A percentile compares a stretch with the other conserved stretches of the same genome.
Conservation (phyloP, 192 early-diverging fungal species). For the Coemansia sp. region DNA sequence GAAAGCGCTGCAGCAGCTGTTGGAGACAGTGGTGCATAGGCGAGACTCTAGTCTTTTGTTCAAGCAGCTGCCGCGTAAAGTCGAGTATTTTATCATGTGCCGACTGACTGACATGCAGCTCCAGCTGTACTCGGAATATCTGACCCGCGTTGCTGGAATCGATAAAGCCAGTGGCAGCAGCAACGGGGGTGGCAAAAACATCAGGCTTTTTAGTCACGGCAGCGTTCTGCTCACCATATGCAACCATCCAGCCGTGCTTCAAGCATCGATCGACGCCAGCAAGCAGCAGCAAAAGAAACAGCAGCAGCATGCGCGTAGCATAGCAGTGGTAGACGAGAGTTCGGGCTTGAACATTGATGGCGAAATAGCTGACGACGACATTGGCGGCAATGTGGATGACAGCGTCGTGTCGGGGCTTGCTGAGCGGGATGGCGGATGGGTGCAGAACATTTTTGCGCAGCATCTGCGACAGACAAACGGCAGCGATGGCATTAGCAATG, state of each 20-base stretch:
- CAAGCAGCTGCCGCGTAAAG: conserved; percentile 65
- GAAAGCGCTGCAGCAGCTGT: conserved; percentile 63
- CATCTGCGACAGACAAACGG: too few species aligned
- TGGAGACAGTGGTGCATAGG: conserved; percentile 64
- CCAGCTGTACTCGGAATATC: conserved; percentile 57
- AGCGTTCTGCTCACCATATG: conserved; percentile 54
- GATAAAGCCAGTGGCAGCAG: not conserved
- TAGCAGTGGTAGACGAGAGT: too few species aligned
- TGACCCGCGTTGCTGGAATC: conserved; percentile 11
- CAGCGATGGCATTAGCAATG: too few species aligned
- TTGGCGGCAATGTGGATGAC: not conserved
- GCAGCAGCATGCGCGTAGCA: too few species aligned
- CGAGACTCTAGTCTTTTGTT: conserved; percentile 56
- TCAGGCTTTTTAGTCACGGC: conserved; percentile 25
- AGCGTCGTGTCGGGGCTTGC: not conserved
- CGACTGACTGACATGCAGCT: conserved; percentile 61
- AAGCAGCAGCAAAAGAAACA: conserved; percentile 10
- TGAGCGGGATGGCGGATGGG: too few species aligned
- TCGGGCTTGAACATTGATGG: not conserved
- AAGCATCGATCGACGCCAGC: conserved; percentile 12
- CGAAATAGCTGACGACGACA: not conserved
- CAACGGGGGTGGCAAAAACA: not conserved
- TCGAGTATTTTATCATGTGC: conserved; percentile 70
- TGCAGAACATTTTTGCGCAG: too few species aligned
- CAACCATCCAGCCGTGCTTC: conserved; percentile 65